A percentile compares a stretch with the other conserved stretches of the same genome.
Evolutionary conservation across 2,329 filamentous ascomycete genomes (phyloP).

Genomic region (Colletotrichum sp.): DNA sequence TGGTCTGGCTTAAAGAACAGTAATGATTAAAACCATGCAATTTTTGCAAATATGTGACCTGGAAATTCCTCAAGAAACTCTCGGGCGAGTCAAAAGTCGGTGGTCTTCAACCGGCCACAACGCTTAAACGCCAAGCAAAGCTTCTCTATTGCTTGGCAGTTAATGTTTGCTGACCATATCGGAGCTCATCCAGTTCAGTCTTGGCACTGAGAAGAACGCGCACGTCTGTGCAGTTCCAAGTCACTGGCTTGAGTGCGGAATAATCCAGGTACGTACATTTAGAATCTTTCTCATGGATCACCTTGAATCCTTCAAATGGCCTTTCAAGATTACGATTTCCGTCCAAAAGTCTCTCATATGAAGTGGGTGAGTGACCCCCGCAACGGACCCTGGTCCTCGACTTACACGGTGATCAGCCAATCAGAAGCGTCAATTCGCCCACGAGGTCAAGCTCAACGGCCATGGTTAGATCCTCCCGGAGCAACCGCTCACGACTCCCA

Average conservation of each 20-base stretch:
- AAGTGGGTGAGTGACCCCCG: neutral
- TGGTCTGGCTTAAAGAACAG: neutral
- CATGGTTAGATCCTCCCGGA: neutral
- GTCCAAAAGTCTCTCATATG: neutral
- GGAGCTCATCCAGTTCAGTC: neutral
- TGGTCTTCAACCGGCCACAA: neutral
- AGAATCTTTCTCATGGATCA: neutral
- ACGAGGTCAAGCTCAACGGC: conserved; percentile 11
- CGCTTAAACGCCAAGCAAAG: neutral
- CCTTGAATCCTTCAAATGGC: neutral
- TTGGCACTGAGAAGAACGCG: neutral
- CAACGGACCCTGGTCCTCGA: neutral
- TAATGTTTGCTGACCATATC: neutral
- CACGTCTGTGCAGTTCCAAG: neutral
- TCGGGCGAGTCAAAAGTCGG: neutral
- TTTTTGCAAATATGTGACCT: neutral
- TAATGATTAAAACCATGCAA: neutral
- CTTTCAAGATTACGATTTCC: neutral
- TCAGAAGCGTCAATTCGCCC: neutral
- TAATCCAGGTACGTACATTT: neutral
- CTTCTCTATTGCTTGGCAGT: conserved; percentile 1
- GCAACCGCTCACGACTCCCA: neutral
- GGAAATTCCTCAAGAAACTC: neutral
- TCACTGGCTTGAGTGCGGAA: neutral
- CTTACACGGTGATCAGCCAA: conserved; percentile 5